Evolutionary conservation across 169 alveolate genomes (phyloP), one percentile per base, ranked within the genome.

Genomic region (Cryptosporidium sp.): DNA sequence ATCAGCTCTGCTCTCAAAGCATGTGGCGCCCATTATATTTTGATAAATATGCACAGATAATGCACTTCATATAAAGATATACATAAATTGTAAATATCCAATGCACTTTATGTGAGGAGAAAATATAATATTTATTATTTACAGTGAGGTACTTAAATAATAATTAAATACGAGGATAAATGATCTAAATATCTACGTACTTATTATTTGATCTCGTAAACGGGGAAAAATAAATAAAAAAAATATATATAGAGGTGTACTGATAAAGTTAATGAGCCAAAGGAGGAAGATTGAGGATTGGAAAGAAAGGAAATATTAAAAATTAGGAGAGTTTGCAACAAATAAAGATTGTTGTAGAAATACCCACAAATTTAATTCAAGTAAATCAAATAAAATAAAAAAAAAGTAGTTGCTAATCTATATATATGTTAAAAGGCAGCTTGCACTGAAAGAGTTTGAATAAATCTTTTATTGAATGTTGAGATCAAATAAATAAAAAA

Each of bases 151-250:
- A 69, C 55, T 31, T 33, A 21, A 23, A 23, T 55, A 55, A 23
- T 9, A 55, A 55, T 55, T 55, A 55, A 48, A 55, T 55, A 45
- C 84, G 84, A 69, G 84, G 84, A 69, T 69, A 69, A 45, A n/a
- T 69, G 84, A 69, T 69, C 84, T 73, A 73, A 52, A 55, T 73
- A 73, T 73, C 58, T 73, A 73, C 48, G 68, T 12, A 39, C 18
- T 52, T 26, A 73, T 71, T 71, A 43, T 55, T 73, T 71, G 86
- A 73, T 73, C 86, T 73, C 86, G 86, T 37, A 35, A 73, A 73
- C 86, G 86, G 86, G 55, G 86, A 55, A 7, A 59, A 73, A 52
- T 8, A 7, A 41, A 39, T 39, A 55, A 26, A 73, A 8, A 51
- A 26, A 43, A 71, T n/a, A 65, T 7, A 65, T 35, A 26, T 6